phyloP scores from a whole-genome alignment of 1,284 basidiomycete genomes.

The Pseudomicrostroma phylloplanum region DNA sequence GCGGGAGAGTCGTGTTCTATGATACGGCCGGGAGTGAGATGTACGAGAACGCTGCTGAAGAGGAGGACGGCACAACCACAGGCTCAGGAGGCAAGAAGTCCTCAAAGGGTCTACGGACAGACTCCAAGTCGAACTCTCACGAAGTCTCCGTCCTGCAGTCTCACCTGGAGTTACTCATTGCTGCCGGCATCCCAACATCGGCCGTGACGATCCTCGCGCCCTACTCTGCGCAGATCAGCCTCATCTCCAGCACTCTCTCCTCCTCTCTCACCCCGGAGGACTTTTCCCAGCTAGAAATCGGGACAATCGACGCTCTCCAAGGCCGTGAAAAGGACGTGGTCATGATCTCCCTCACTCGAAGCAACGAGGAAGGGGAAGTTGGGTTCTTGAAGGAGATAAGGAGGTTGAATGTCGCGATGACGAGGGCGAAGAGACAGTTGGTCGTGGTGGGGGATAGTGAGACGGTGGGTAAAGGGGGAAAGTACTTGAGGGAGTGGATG shows the following conservation, averaged over 20 bases:
- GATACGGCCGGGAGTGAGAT: slow-evolving; percentile 58
- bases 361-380: slow-evolving; percentile 25
- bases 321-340: slow-evolving; percentile 47
- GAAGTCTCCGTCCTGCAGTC: slow-evolving; percentile 75
- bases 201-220: slow-evolving; percentile 89
- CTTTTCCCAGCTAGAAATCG: slow-evolving; percentile 19
- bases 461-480: slow-evolving; percentile 26
- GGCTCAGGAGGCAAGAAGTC: background rate
- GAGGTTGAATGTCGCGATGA: slow-evolving; percentile 47
- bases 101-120: slow-evolving; percentile 4
- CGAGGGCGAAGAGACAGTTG: slow-evolving; percentile 42
- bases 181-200: slow-evolving; percentile 62
- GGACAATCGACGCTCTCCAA: slow-evolving; percentile 47
- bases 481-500: slow-evolving; percentile 63
- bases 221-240: slow-evolving; percentile 54
- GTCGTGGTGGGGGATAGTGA: slow-evolving; percentile 43
- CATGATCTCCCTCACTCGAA: slow-evolving; percentile 37
- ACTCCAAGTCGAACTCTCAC: slow-evolving; percentile 81
- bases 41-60: slow-evolving; percentile 20
- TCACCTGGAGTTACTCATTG: slow-evolving; percentile 71
- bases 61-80: slow-evolving; percentile 12
- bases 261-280: background rate
- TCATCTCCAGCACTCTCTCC: slow-evolving; percentile 64
- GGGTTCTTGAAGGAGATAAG: slow-evolving; percentile 44
- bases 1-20: slow-evolving; percentile 78